Conservation (phyloP, 176 grass and related monocot species). For the Eragrostis nindensis region DNA sequence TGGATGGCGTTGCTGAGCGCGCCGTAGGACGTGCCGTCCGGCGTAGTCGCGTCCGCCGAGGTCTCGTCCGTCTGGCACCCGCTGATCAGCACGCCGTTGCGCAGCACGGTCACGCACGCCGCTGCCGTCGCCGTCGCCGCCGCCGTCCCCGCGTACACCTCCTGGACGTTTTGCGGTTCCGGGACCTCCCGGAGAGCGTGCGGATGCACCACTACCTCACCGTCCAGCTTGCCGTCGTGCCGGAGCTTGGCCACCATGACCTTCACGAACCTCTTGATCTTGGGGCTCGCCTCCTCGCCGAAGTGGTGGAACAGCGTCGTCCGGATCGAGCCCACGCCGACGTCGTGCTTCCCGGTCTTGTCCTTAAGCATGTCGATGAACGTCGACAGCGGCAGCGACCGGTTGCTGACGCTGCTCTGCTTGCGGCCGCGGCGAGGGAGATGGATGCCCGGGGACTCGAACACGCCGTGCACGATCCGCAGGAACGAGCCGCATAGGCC, state of each 20-base stretch:
- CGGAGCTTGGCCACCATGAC: conserved; percentile 59
- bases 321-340: conserved; percentile 78
- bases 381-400: conserved; percentile 75
- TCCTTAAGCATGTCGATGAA: conserved; percentile 76
- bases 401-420: conserved; percentile 39
- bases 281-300: conserved; percentile 84
- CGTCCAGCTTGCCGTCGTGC: conserved; percentile 14
- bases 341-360: conserved; percentile 75
- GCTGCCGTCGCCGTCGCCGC: too few species aligned
- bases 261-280: conserved; percentile 95
- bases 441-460: conserved; percentile 49
- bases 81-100: conserved; percentile 75
- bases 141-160: conserved; percentile 70
- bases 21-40: conserved; percentile 69
- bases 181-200: conserved; percentile 17
- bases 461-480: conserved; percentile 30
- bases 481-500: conserved; percentile 48
- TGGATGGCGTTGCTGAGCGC: conserved; percentile 91
- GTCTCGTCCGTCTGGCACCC: conserved; percentile 95
- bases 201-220: not conserved
- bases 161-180: conserved; percentile 40
- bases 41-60: conserved; percentile 70
- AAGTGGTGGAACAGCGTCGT: conserved; percentile 79
- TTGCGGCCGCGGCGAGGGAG: conserved; percentile 22
- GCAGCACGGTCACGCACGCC: not conserved